Base-by-base conservation (phyloP, 1,284 basidiomycete genomes). In the Ustilago crameri region DNA sequence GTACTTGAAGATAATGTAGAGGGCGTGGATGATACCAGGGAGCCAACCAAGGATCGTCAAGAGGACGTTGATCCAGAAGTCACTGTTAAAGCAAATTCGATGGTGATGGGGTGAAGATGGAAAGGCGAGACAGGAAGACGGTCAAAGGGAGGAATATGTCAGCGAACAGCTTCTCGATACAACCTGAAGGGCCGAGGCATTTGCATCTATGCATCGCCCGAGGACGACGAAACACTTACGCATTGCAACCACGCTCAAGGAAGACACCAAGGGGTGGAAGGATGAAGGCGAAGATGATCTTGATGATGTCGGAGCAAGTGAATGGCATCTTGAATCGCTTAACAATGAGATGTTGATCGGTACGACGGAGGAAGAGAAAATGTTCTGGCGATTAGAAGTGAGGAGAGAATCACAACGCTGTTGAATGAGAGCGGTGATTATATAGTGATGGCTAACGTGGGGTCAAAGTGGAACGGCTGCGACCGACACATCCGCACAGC, bases 1-100 rank as follows among this genome's bases (percentile, higher is more conserved):
- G 46, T 75, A 76, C 55, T 73, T 76, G 74, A 78, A 70, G 60
- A 78, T 78, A 58, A 78, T 68, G 74, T 78, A 78, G 41, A 78
- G 65, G 35, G 76, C 76, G 73, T 77, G 75, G 59, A 79, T 72
- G 73, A 79, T 79, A 59, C 76, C 76, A 22, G 76, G 69, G 23
- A 68, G 18, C 51, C 67, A 78, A 62, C 76, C 76, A 35, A 79
- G 75, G 48, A 79, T 79, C 51, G 72, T 76, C 53, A 76, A 60
- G 41, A 77, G 59, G 44, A 79, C 67, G 69, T 74, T 72, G 59
- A 76, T 60, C 61, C 60, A 69, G 46, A 62, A 67, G 66, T 68
- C 61, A 55, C 62, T 71, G 60, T 51, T 27, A 38, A 23, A 30
- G 12, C 7, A 30, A 12, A 12, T 30, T 7, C 7, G 5, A 7